Percentiles rank a stretch among this genome's conserved stretches.
Conservation (phyloP, 2,329 filamentous ascomycete genomes). For the Dactylonectria macrodidyma region DNA sequence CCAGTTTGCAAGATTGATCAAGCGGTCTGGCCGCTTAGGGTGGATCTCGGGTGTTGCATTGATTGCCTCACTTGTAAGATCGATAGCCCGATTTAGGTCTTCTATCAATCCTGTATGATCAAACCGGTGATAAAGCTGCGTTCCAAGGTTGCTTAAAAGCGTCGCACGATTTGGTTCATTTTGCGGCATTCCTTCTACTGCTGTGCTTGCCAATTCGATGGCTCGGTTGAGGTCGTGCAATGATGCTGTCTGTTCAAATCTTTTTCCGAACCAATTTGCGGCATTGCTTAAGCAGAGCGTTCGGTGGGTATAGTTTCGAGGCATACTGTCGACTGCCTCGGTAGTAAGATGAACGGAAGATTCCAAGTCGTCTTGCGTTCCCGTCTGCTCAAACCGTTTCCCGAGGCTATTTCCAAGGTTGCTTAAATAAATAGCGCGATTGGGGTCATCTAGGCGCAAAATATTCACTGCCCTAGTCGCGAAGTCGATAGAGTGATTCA, state of each 20-base stretch:
- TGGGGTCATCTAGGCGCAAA: not conserved
- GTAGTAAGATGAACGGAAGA: not conserved
- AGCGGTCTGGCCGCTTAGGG: not conserved
- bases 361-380: not conserved
- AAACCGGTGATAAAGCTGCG: not conserved
- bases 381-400: not conserved
- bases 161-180: not conserved
- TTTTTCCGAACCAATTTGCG: not conserved
- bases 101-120: conserved; percentile 6
- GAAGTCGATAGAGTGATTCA: too few relatives aligned
- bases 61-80: not conserved
- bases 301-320: not conserved
- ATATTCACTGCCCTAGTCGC: not conserved
- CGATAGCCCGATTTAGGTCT: conserved; percentile 6
- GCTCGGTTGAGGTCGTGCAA: not conserved
- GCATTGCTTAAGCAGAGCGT: not conserved
- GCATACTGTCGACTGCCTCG: not conserved
- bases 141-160: conserved; percentile 2
- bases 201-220: too few relatives aligned
- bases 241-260: conserved; percentile 3
- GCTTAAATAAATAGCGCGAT: not conserved
- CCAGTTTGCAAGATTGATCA: not conserved
- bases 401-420: conserved; percentile 4
- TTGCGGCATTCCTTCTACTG: not conserved
- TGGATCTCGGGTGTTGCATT: not conserved